phyloP scores from a whole-genome alignment of 2,329 filamentous ascomycete species.

The Colletotrichum cereale region DNA sequence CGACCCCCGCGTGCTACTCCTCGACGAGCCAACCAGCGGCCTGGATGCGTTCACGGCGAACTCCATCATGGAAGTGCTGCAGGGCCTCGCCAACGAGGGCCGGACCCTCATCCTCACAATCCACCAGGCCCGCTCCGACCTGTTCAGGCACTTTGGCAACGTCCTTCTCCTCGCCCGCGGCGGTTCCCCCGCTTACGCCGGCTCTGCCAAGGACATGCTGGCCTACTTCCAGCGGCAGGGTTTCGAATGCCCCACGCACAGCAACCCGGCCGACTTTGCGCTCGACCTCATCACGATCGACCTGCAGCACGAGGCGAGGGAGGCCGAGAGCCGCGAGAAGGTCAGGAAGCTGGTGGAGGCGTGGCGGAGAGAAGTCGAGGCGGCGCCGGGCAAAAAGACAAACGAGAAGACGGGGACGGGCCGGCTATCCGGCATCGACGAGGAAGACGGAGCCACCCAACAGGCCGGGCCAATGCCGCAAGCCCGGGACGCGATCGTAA shows the following conservation, averaged over 20 bases:
- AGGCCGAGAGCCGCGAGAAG: conserved; percentile 71
- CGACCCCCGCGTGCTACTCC: conserved; percentile 77
- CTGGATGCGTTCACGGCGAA: conserved; percentile 83
- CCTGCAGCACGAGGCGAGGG: conserved; percentile 73
- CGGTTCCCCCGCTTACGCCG: conserved; percentile 76
- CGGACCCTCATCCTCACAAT: conserved; percentile 82
- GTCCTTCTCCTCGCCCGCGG: conserved; percentile 78
- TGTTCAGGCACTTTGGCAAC: conserved; percentile 79
- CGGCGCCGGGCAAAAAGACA: conserved; percentile 4
- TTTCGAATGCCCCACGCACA: conserved; percentile 74
- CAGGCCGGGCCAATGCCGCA: not conserved
- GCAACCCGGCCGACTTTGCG: conserved; percentile 83
- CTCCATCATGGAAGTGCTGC: conserved; percentile 81
- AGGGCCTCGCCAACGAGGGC: conserved; percentile 78
- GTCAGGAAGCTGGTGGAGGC: conserved; percentile 71
- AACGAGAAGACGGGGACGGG: conserved; percentile 36
- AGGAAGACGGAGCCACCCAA: conserved; percentile 42
- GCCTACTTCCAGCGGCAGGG: conserved; percentile 71
- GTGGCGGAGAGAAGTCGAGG: conserved; percentile 58
- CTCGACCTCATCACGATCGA: conserved; percentile 83
- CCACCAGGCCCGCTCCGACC: conserved; percentile 80
- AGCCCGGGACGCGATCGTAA: not conserved
- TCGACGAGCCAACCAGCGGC: conserved; percentile 83
- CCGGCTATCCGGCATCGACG: conserved; percentile 47
- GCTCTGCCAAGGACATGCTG: conserved; percentile 73